Conservation (phyloP, 371 early-diverging fungal species). For the Circinella umbellata region DNA sequence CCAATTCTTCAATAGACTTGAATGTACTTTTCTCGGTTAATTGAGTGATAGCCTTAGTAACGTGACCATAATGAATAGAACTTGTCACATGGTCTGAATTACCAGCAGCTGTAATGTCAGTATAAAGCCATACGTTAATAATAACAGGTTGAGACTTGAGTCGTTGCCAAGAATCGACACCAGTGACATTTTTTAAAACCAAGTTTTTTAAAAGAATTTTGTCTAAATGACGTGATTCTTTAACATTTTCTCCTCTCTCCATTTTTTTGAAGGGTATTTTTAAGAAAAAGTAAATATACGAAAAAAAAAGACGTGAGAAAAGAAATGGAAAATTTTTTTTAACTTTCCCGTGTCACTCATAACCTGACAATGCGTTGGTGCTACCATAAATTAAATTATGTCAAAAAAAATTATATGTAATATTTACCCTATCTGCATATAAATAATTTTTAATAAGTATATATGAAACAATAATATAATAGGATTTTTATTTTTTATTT, state of each 20-base stretch:
- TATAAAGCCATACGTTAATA: constrained; percentile 75
- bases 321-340: too few relatives aligned
- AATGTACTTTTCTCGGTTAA: constrained; percentile 77
- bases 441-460: too few relatives aligned
- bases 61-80: constrained; percentile 85
- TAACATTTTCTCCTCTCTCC: not conserved
- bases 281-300: constrained; percentile 7
- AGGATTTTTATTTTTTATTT: too few relatives aligned
- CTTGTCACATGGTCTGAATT: constrained; percentile 74
- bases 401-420: too few relatives aligned
- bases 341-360: too few relatives aligned
- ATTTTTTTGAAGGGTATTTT: not conserved
- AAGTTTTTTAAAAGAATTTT: constrained; percentile 84
- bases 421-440: too few relatives aligned
- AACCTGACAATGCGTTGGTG: too few relatives aligned
- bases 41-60: constrained; percentile 77
- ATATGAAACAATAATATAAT: too few relatives aligned
- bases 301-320: not conserved
- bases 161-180: constrained; percentile 95
- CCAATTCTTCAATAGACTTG: constrained; percentile 75
- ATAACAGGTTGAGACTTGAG: constrained; percentile 85
- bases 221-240: constrained; percentile 51
- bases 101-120: constrained; percentile 80
- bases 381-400: too few relatives aligned
- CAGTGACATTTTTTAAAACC: constrained; percentile 83